Conservation (phyloP, 2,329 filamentous ascomycete genomes). For the Colletotrichum sp. region DNA sequence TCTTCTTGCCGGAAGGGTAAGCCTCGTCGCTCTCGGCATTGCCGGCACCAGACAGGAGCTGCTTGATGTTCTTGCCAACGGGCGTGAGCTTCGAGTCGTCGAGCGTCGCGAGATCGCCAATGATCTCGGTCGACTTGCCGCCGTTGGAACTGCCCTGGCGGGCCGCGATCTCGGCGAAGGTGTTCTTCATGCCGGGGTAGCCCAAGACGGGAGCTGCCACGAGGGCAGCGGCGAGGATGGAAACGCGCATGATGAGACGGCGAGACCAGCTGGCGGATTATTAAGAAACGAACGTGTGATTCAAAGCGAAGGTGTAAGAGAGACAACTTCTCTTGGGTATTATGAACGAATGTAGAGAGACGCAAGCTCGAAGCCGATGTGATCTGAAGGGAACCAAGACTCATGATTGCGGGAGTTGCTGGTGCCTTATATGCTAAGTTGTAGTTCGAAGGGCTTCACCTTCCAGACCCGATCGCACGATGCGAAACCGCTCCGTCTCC, state of each 20-base stretch:
- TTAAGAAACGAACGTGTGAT: background rate
- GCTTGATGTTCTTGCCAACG: constrained; percentile 34
- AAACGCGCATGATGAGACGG: constrained; percentile 8
- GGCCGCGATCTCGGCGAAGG: constrained; percentile 21
- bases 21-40: constrained; percentile 26
- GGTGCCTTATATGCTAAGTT: background rate
- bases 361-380: background rate
- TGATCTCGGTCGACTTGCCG: constrained; percentile 15
- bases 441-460: background rate
- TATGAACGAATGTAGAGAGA: background rate
- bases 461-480: background rate
- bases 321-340: background rate
- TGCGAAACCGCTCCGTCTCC: background rate
- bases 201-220: constrained; percentile 9
- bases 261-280: background rate
- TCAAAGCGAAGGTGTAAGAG: background rate
- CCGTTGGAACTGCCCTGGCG: background rate
- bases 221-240: constrained; percentile 8
- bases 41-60: constrained; percentile 25
- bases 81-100: constrained; percentile 32
- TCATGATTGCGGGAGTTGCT: background rate
- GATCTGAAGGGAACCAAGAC: background rate
- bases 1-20: constrained; percentile 4
- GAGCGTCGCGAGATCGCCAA: constrained; percentile 43
- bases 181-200: constrained; percentile 20